These are phyloP conservation scores for Cordyceps cateniannulata DNA, from an alignment of 2,329 filamentous ascomycete genomes.

Conservation along the genomic window DNA sequence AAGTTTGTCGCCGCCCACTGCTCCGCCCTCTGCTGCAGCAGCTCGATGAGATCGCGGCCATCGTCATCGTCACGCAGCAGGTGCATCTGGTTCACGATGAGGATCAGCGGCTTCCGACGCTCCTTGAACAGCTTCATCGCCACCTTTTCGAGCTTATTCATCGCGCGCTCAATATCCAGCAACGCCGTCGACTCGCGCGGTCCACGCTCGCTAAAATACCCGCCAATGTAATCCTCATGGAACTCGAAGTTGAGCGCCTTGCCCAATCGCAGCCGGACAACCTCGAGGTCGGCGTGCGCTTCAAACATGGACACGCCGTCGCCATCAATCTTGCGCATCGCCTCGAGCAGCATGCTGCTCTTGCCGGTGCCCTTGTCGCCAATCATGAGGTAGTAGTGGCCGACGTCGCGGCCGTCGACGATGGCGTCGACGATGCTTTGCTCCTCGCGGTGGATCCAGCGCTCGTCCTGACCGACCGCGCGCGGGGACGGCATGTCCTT, in stretches of 20 bases:
- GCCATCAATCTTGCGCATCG: constrained; percentile 87
- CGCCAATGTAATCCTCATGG: constrained; percentile 95
- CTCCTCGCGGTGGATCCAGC: constrained; percentile 78
- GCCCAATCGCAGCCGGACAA: constrained; percentile 86
- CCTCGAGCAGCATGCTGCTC: constrained; percentile 90
- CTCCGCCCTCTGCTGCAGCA: constrained; percentile 91
- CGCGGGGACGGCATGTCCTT: constrained; percentile 45
- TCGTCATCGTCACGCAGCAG: constrained; percentile 86
- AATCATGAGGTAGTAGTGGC: constrained; percentile 86
- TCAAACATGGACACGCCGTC: constrained; percentile 93
- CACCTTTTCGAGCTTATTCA: constrained; percentile 98
- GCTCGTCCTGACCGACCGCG: constrained; percentile 32
- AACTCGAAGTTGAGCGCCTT: constrained; percentile 95
- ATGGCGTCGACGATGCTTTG: constrained; percentile 79
- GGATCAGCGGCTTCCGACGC: constrained; percentile 65
- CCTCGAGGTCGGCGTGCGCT: constrained; percentile 89
- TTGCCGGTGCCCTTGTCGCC: constrained; percentile 97
- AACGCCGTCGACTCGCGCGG: constrained; percentile 88
- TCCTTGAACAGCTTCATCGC: constrained; percentile 63
- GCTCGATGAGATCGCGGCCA: constrained; percentile 85
- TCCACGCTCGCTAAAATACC: constrained; percentile 88
- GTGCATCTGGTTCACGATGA: constrained; percentile 94
- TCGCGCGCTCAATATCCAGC: constrained; percentile 88
- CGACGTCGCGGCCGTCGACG: constrained; percentile 61
- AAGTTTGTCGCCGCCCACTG: constrained; percentile 92